These are phyloP conservation scores for Axilococcus clingmanii DNA, from an alignment of 139 green algal species.

Conservation along the genomic window DNA sequence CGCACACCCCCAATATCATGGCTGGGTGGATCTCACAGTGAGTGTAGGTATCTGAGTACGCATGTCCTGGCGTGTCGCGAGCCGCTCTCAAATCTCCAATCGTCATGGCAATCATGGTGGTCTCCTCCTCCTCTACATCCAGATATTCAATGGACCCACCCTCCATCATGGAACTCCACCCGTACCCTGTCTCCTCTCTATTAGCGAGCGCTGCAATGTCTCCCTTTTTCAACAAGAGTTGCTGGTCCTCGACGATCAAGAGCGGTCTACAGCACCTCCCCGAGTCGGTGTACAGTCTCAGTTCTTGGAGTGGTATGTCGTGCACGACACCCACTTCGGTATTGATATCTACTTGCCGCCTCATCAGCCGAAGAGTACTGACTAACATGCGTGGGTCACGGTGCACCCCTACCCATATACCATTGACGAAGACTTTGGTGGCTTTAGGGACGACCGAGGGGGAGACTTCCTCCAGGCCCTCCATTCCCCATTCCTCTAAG, in stretches of 20 bases:
- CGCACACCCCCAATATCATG: constrained; percentile 98
- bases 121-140: constrained; percentile 93
- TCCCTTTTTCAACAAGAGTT: constrained; percentile 71
- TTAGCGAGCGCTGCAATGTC: constrained; percentile 53
- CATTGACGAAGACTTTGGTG: constrained; percentile 88
- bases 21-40: constrained; percentile 97
- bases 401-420: constrained; percentile 59
- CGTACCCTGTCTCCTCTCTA: constrained; percentile 29
- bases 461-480: constrained; percentile 71
- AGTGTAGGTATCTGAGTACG: constrained; percentile 79
- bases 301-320: constrained; percentile 74
- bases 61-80: constrained; percentile 10
- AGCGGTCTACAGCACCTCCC: constrained; percentile 78
- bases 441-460: constrained; percentile 42
- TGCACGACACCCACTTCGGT: constrained; percentile 77
- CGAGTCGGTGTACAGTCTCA: constrained; percentile 78
- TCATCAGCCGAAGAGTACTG: constrained; percentile 59
- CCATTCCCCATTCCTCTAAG: constrained; percentile 68
- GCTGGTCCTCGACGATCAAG: constrained; percentile 87
- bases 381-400: constrained; percentile 65
- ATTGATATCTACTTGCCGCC: constrained; percentile 59
- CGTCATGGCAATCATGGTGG: constrained; percentile 97
- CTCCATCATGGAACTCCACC: constrained; percentile 51
- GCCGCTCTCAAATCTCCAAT: constrained; percentile 60
- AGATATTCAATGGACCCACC: constrained; percentile 63